These are phyloP conservation scores for Dictyostelium capitatum DNA, from an alignment of 78 protist species.

Conservation along the genomic window DNA sequence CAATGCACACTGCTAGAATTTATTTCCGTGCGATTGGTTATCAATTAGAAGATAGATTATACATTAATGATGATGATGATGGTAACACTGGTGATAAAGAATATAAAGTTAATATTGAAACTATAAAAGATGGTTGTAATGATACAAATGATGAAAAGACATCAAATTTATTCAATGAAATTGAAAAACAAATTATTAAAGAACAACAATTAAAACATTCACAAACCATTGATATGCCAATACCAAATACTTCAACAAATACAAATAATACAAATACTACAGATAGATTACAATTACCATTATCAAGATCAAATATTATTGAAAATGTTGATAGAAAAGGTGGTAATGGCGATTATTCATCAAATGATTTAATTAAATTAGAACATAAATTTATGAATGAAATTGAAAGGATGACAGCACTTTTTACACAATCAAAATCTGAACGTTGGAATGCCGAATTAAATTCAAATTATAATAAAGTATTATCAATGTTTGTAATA, in stretches of 20 bases:
- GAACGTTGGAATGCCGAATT: constrained; percentile 25
- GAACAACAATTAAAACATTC: not conserved
- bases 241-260: not conserved
- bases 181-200: not conserved
- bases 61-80: too few species aligned
- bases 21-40: constrained; percentile 33
- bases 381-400: constrained; percentile 3
- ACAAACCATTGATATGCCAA: not conserved
- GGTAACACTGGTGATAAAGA: too few species aligned
- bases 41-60: constrained; percentile 11
- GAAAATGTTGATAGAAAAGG: too few species aligned
- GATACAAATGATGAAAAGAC: too few species aligned
- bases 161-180: not conserved
- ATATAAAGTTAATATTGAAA: not conserved
- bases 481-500: constrained; percentile 23
- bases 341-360: too few species aligned
- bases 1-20: constrained; percentile 11
- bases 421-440: not conserved
- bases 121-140: too few species aligned
- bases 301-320: not conserved
- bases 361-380: not conserved
- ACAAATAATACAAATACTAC: too few species aligned
- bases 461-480: not conserved
- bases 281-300: not conserved
- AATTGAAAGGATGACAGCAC: constrained; percentile 4